Evolutionary conservation across 2,329 filamentous ascomycete genomes (phyloP).

Genomic region (Penicillium decumbens): DNA sequence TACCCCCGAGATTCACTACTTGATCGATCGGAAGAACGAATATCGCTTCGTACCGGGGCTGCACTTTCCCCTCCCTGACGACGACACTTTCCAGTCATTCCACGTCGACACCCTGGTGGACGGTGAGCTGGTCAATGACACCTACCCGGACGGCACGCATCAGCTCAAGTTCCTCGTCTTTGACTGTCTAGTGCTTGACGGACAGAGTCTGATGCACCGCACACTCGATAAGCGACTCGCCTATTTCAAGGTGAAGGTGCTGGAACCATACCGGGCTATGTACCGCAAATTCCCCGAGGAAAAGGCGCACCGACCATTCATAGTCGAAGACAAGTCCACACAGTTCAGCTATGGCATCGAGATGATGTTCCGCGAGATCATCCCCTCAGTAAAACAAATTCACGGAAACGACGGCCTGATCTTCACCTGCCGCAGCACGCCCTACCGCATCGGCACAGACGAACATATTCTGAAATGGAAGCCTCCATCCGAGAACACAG

Average conservation of each 20-base stretch:
- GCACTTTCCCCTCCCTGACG: slow-evolving; percentile 71
- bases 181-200: slow-evolving; percentile 81
- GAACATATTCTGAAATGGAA: slow-evolving; percentile 97
- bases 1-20: slow-evolving; percentile 70
- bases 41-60: slow-evolving; percentile 80
- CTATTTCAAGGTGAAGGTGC: slow-evolving; percentile 74
- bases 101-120: slow-evolving; percentile 81
- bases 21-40: slow-evolving; percentile 97
- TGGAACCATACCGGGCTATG: slow-evolving; percentile 70
- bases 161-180: slow-evolving; percentile 87
- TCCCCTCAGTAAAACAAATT: slow-evolving; percentile 65
- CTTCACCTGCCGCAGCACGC: slow-evolving; percentile 86
- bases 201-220: slow-evolving; percentile 67
- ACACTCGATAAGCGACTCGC: slow-evolving; percentile 84
- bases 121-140: slow-evolving; percentile 87
- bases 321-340: slow-evolving; percentile 81
- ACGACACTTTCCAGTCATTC: slow-evolving; percentile 58
- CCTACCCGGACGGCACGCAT: slow-evolving; percentile 59
- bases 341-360: slow-evolving; percentile 83
- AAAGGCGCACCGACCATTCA: slow-evolving; percentile 67
- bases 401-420: slow-evolving; percentile 97
- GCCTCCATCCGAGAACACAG: slow-evolving; percentile 86
- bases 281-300: slow-evolving; percentile 71
- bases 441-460: slow-evolving; percentile 88
- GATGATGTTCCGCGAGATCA: slow-evolving; percentile 84